phyloP scores from a whole-genome alignment of 768 basidiomycete species.

The Strobilomyces confusus region DNA sequence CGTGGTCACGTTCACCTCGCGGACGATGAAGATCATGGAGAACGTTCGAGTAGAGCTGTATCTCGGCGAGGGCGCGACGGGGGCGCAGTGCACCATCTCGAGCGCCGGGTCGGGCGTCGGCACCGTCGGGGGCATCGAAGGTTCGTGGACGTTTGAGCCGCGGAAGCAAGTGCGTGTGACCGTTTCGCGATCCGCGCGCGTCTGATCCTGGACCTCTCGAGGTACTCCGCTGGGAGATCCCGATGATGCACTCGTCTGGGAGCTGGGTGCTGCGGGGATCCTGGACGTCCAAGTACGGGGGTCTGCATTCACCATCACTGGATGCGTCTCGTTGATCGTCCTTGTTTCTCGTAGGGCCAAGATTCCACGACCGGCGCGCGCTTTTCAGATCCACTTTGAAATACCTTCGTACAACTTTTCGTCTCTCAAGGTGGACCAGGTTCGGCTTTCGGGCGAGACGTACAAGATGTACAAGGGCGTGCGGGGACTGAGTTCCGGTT shows the following conservation, averaged over 20 bases:
- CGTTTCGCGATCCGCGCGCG: background rate
- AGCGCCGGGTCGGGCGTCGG: slow-evolving; percentile 51
- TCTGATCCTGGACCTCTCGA: slow-evolving; percentile 22
- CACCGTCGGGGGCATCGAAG: slow-evolving; percentile 37
- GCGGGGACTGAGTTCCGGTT: slow-evolving; percentile 45
- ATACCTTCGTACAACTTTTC: slow-evolving; percentile 71
- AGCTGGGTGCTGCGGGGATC: slow-evolving; percentile 74
- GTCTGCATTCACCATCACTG: background rate
- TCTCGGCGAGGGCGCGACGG: slow-evolving; percentile 69
- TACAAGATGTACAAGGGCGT: slow-evolving; percentile 96
- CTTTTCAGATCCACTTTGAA: slow-evolving; percentile 69
- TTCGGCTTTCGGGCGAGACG: slow-evolving; percentile 71
- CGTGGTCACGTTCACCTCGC: slow-evolving; percentile 59
- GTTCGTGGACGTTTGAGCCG: slow-evolving; percentile 81
- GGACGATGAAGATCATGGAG: slow-evolving; percentile 65
- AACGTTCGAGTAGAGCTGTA: slow-evolving; percentile 66
- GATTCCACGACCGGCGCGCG: slow-evolving; percentile 63
- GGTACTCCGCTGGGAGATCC: slow-evolving; percentile 79
- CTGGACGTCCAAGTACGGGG: slow-evolving; percentile 60
- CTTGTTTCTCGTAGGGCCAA: slow-evolving; percentile 30
- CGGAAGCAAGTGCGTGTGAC: slow-evolving; percentile 46
- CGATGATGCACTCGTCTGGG: slow-evolving; percentile 60
- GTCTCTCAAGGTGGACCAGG: slow-evolving; percentile 78
- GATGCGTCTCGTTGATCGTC: background rate
- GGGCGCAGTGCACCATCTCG: slow-evolving; percentile 67